These are phyloP conservation scores for Solanum aculeatissimum DNA, from an alignment of 305 asterid genomes.

Conservation along the genomic window DNA sequence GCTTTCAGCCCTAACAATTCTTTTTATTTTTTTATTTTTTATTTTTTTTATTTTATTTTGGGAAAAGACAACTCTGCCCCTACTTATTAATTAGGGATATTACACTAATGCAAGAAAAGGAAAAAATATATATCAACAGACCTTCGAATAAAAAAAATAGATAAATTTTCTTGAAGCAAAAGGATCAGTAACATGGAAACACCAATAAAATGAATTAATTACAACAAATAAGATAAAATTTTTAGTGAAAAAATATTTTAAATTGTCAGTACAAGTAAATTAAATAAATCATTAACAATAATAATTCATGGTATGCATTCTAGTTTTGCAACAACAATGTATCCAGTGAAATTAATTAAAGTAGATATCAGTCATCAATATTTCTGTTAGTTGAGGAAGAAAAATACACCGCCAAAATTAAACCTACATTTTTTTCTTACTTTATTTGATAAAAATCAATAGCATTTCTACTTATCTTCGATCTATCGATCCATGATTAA, in stretches of 20 bases:
- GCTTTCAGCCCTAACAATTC: too few relatives aligned
- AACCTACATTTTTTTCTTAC: background rate
- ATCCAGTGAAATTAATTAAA: too few relatives aligned
- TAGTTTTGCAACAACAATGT: too few relatives aligned
- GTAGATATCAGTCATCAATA: background rate
- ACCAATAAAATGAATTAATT: background rate
- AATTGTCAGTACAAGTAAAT: too few relatives aligned
- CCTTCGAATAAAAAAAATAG: background rate
- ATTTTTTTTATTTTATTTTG: too few relatives aligned
- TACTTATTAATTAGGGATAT: too few relatives aligned
- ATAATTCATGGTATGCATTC: background rate
- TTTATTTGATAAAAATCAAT: background rate
- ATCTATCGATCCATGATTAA: background rate
- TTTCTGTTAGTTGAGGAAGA: background rate
- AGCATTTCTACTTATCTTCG: background rate
- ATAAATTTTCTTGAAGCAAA: background rate
- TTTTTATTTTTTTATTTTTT: too few relatives aligned
- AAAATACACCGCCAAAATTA: too few relatives aligned
- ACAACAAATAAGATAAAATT: too few relatives aligned
- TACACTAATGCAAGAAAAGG: too few relatives aligned
- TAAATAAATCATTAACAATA: too few relatives aligned
- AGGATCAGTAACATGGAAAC: background rate
- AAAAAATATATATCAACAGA: background rate
- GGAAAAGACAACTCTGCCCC: too few relatives aligned
- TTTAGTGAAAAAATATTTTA: background rate